Percentiles rank a stretch among this genome's conserved stretches.
These are phyloP conservation scores for Solanum bulbocastanum DNA, from an alignment of 257 asterid genomes.

Conservation along the genomic window DNA sequence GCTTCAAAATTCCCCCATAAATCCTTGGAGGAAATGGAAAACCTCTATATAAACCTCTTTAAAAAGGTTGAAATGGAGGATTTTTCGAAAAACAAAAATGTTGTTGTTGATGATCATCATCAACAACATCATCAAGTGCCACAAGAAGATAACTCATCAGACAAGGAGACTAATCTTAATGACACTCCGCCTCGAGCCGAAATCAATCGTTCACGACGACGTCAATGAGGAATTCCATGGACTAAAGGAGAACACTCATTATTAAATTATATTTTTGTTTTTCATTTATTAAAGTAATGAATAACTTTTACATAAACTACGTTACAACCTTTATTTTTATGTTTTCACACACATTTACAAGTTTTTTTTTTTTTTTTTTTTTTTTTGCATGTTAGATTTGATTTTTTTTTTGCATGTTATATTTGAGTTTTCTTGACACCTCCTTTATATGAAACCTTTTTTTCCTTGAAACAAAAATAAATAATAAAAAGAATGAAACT, in stretches of 20 bases:
- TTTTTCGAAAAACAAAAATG: not conserved
- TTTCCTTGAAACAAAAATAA: no score
- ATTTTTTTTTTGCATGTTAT: no score
- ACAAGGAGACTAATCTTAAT: not conserved
- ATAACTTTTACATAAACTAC: no score
- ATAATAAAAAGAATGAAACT: no score
- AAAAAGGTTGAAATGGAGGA: not conserved
- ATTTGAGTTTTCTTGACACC: no score
- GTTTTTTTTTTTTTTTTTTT: no score
- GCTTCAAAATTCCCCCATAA: not conserved
- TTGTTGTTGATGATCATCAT: not conserved
- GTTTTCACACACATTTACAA: not conserved
- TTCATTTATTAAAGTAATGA: no score
- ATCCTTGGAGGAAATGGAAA: not conserved
- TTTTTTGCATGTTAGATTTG: no score
- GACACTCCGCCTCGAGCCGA: not conserved
- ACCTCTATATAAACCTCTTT: not conserved
- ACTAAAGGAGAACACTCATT: conserved; percentile 36
- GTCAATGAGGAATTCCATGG: conserved; percentile 19
- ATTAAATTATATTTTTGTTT: not conserved
- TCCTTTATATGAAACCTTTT: not conserved
- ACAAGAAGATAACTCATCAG: not conserved
- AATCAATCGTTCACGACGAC: not conserved
- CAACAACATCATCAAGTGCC: no score
- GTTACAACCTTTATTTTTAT: not conserved